Percentiles rank a stretch among this genome's conserved stretches.
phyloP scores from a whole-genome alignment of 176 grass and related monocot species.

The Hsuehochloa calcarea region DNA sequence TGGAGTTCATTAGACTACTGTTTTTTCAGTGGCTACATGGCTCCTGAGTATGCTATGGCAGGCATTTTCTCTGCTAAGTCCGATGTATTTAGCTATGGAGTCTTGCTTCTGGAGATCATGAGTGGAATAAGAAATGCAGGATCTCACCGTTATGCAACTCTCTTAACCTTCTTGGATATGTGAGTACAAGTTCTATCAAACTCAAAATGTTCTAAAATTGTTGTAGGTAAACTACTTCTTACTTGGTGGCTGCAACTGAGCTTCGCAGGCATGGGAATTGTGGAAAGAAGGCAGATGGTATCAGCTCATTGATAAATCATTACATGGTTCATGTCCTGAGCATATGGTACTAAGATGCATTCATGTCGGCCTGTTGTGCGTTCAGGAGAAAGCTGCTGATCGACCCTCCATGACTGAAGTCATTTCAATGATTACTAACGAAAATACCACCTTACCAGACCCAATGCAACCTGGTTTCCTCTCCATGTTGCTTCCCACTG shows the following conservation, averaged over 20 bases:
- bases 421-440: conserved; percentile 42
- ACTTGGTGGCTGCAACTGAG: neutral
- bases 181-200: conserved; percentile 12
- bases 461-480: conserved; percentile 56
- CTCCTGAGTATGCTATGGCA: conserved; percentile 58
- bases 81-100: conserved; percentile 60
- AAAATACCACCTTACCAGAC: conserved; percentile 11
- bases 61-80: conserved; percentile 55
- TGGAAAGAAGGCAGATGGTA: conserved; percentile 47
- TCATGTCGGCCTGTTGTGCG: conserved; percentile 40
- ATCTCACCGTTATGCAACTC: conserved; percentile 24
- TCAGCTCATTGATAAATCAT: conserved; percentile 48
- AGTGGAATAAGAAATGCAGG: conserved; percentile 51
- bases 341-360: conserved; percentile 36
- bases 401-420: conserved; percentile 35
- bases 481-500: conserved; percentile 19
- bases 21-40: conserved; percentile 63
- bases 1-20: neutral
- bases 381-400: conserved; percentile 51
- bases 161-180: conserved; percentile 52
- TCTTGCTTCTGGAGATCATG: conserved; percentile 57
- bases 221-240: neutral
- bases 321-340: conserved; percentile 17
- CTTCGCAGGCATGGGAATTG: conserved; percentile 56
- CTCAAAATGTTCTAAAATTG: neutral